These are phyloP conservation scores for Geotrichum europaeum DNA, from an alignment of 1,139 yeast genomes.

Conservation along the genomic window DNA sequence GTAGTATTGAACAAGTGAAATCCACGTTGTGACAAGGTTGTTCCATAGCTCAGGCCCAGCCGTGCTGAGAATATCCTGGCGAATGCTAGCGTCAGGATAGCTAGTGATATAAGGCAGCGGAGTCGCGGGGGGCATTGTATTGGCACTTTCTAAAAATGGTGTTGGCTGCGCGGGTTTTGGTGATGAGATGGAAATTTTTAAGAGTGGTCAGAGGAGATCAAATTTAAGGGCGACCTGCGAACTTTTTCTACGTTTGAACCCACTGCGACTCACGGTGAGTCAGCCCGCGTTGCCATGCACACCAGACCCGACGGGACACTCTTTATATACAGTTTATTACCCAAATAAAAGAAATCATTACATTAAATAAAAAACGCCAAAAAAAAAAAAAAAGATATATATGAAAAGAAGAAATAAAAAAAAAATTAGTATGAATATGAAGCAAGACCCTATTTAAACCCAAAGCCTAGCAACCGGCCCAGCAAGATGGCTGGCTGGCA, in stretches of 20 bases:
- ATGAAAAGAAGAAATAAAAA: not conserved
- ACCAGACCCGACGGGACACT: not conserved
- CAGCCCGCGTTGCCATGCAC: not conserved
- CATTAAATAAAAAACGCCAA: not conserved
- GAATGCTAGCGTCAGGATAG: conserved; percentile 10
- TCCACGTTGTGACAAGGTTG: conserved; percentile 15
- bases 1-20: conserved; percentile 7
- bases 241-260: not conserved
- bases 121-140: not conserved
- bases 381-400: not conserved
- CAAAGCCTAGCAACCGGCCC: conserved; percentile 21
- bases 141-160: not conserved
- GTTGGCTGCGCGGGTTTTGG: not conserved
- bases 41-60: conserved; percentile 17
- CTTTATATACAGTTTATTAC: not conserved
- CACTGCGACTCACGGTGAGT: not conserved
- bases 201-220: not conserved
- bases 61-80: conserved; percentile 11
- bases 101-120: conserved; percentile 15
- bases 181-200: not conserved
- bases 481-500: conserved; percentile 33
- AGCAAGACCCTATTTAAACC: conserved; percentile 1
- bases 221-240: not conserved
- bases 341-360: not conserved
- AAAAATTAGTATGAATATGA: not conserved